phyloP scores from a whole-genome alignment of 306 rosid genomes.

The Casuarina cunninghamiana region DNA sequence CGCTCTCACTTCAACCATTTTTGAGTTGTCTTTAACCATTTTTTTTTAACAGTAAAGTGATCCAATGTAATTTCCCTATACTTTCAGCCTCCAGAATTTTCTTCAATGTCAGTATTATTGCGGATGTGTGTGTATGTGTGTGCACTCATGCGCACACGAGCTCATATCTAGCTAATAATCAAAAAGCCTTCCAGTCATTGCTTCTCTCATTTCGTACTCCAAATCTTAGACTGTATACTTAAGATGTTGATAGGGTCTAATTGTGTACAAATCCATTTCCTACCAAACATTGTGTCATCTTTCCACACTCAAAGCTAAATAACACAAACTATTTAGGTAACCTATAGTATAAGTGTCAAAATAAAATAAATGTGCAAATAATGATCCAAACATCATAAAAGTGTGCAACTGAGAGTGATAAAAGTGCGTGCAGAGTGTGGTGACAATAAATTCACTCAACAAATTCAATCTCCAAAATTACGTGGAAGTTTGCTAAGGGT shows the following conservation, averaged over 20 bases:
- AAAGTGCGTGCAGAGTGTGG: not conserved
- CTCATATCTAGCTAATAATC: no score
- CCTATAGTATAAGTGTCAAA: not conserved
- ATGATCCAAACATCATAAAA: not conserved
- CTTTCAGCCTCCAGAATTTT: not conserved
- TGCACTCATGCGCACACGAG: no score
- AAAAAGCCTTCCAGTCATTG: no score
- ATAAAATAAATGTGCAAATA: not conserved
- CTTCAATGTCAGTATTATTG: not conserved
- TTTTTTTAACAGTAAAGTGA: not conserved
- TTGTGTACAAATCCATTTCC: no score
- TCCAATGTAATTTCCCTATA: not conserved
- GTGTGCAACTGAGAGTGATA: not conserved
- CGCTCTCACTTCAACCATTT: not conserved
- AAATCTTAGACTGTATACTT: no score
- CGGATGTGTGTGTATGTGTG: no score
- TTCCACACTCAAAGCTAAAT: not conserved
- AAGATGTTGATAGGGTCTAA: no score
- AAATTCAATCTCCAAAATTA: constrained; percentile 6
- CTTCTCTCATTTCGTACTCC: no score
- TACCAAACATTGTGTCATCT: not conserved
- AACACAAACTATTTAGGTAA: not conserved
- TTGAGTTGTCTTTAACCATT: not conserved
- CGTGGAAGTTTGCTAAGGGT: constrained; percentile 10
- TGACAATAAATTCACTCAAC: constrained; percentile 1